Conservation (phyloP, 768 basidiomycete genomes). For the Hygrophoropsis aurantiaca region DNA sequence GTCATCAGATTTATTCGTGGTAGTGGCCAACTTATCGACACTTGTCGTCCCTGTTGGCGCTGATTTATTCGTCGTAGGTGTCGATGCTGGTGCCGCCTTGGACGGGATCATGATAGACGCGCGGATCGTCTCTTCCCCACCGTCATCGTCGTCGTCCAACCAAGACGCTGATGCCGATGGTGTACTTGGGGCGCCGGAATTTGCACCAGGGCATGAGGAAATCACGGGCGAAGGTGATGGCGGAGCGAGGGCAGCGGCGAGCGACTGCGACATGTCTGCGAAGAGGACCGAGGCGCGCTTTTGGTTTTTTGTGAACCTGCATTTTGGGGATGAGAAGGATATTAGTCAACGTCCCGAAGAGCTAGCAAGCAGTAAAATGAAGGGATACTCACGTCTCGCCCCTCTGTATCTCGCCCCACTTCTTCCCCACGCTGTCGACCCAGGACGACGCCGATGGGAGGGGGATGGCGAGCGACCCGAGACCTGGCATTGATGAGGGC, state of each 20-base stretch:
- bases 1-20: no score
- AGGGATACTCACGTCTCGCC: slow-evolving; percentile 49
- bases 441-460: slow-evolving; percentile 38
- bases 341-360: no score
- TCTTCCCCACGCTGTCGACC: slow-evolving; percentile 62
- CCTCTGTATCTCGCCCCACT: slow-evolving; percentile 56
- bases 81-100: slow-evolving; percentile 1
- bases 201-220: slow-evolving; percentile 12
- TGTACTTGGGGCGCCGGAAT: slow-evolving; percentile 13
- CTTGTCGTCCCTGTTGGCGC: no score
- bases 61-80: slow-evolving; percentile 9
- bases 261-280: slow-evolving; percentile 61
- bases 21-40: no score
- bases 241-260: slow-evolving; percentile 46
- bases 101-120: slow-evolving; percentile 5
- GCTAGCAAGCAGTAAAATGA: no score
- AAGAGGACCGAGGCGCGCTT: slow-evolving; percentile 68
- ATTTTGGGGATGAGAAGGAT: no score
- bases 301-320: slow-evolving; percentile 66
- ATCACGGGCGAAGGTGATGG: slow-evolving; percentile 10
- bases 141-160: slow-evolving; percentile 38
- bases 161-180: slow-evolving; percentile 29
- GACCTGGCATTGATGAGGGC: slow-evolving; percentile 39
- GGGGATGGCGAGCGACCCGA: slow-evolving; percentile 36
- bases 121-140: slow-evolving; percentile 12